These are phyloP conservation scores for Leccinum disarticulatum DNA, from an alignment of 768 basidiomycete species.

Conservation along the genomic window DNA sequence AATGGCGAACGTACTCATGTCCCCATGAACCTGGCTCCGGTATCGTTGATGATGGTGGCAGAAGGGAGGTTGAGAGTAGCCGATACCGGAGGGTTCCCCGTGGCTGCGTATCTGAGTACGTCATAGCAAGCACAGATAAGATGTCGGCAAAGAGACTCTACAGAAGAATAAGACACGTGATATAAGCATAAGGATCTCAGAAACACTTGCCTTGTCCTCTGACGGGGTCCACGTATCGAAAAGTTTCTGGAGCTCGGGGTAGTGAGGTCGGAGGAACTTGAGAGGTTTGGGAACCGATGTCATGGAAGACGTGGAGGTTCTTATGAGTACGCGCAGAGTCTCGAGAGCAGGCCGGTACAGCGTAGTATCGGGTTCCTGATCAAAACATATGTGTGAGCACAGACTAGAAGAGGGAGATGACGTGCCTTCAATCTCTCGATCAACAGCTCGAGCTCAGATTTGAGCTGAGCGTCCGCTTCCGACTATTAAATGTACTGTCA, in stretches of 20 bases:
- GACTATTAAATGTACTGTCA: conserved; percentile 49
- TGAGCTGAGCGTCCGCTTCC: conserved; percentile 93
- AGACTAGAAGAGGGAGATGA: not conserved
- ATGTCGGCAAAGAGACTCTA: conserved; percentile 96
- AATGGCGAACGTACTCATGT: conserved; percentile 96
- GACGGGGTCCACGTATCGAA: conserved; percentile 82
- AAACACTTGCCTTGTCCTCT: conserved; percentile 54
- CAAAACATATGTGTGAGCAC: conserved; percentile 17
- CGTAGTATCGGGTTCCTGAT: conserved; percentile 81
- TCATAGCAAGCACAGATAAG: conserved; percentile 98
- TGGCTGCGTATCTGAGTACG: conserved; percentile 96
- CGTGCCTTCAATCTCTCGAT: conserved; percentile 88
- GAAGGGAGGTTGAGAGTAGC: conserved; percentile 72
- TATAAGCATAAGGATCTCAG: not conserved
- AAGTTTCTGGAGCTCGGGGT: conserved; percentile 78
- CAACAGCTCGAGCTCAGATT: conserved; percentile 95
- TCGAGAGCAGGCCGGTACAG: conserved; percentile 91
- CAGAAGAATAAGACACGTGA: conserved; percentile 1
- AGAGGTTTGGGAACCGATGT: conserved; percentile 98
- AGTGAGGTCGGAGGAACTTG: conserved; percentile 95
- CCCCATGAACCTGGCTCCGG: conserved; percentile 97
- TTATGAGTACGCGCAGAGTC: conserved; percentile 88
- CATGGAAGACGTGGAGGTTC: conserved; percentile 98
- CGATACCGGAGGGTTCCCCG: conserved; percentile 95
- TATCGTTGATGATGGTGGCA: conserved; percentile 62